Base-by-base conservation (phyloP, 495 filamentous ascomycete species). In the Hypoxylon cercidicola region DNA sequence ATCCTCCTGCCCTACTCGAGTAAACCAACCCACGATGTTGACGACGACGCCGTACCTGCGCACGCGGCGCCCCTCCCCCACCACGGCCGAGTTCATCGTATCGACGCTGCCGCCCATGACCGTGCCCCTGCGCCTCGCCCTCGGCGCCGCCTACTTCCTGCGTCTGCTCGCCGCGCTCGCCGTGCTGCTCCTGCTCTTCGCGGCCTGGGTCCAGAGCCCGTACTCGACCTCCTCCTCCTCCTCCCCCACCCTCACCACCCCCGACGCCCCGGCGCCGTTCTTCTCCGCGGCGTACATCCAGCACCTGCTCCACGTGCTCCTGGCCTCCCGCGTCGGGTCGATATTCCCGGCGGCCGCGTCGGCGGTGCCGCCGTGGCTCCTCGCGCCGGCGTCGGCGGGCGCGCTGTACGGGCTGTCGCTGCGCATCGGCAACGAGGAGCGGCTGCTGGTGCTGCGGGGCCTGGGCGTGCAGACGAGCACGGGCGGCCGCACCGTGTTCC, bases 381-480 rank as follows among this genome's bases (percentile, higher is more conserved):
- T 84, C 23, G 45, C 82, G 19, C 73, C 79, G 18, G 55, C 77
- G 46, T 61, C 63, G 1, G 15, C 56, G 2, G 50, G 18, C 0
- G 53, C 74, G 1, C 65, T 81, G 0, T 83, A 80, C 65, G 13
- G 69, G 15, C 62, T 77, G 0, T 57, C 78, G 11, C 69, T 72
- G 3, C 79, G 79, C 18, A 67, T 81, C 12, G 79, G 84, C 66
- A 76, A 78, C 78, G 89, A 94, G 73, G 95, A 98, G 79, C 91
- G 89, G 1, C 85, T 99, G 6, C 82, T 97, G 0, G 91, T 96
- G 10, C 87, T 99, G 55, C 87, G 93, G 37, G 90, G 93, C 15
- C 82, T 99, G 13, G 95, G 95, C 2, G 90, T 99, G 55, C 95
- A 99, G 74, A 98, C 92, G 3, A 86, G 85, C 4, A 91, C 89